Evolutionary conservation across 2,329 filamentous ascomycete genomes (phyloP), one percentile per base, ranked within the genome.

Genomic region (Pseudogymnoascus sp.): DNA sequence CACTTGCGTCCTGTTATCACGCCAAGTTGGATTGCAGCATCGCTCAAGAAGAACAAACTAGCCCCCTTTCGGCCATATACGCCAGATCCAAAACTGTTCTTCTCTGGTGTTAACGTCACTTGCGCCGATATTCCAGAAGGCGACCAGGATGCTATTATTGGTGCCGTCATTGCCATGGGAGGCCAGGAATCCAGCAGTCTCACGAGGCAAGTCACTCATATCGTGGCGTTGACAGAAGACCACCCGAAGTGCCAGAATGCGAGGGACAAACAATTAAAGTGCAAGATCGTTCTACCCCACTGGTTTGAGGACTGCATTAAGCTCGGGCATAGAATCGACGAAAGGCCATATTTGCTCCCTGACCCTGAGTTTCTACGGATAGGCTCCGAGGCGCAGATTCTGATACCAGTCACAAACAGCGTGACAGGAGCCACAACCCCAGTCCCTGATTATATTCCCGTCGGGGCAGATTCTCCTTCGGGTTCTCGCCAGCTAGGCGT

Each of bases 261-360:
- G 0, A 67, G 79, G 46, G 78, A 82, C 7, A 96, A 88, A 74
- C 83, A 82, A 2, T 79, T 90, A 62, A 86, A 85, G 62, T 86
- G 86, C 75, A 93, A 91, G 75, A 89, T 97, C 64, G 90, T 99
- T 16, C 80, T 99, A 61, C 95, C 95, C 38, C 95, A 98, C 73
- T 98, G 95, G 91, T 97, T 99, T 72, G 93, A 98, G 70, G 93
- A 97, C 73, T 99, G 95, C 76, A 84, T 99, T 68, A 95, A 90
- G 75, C 84, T 99, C 28, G 93, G 93, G 60, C 93, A 91, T 75
- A 87, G 90, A 64, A 97, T 99, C 69, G 89, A 91, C 69, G 95
- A 99, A 74, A 78, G 81, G 6, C 95, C 95, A 0, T 99, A 99
- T 72, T 78, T 85, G 19, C 81, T 98, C 1, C 95, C 95, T 1